phyloP scores from a whole-genome alignment of 192 early-diverging fungal genomes.

The Backusella parvicylindrica region DNA sequence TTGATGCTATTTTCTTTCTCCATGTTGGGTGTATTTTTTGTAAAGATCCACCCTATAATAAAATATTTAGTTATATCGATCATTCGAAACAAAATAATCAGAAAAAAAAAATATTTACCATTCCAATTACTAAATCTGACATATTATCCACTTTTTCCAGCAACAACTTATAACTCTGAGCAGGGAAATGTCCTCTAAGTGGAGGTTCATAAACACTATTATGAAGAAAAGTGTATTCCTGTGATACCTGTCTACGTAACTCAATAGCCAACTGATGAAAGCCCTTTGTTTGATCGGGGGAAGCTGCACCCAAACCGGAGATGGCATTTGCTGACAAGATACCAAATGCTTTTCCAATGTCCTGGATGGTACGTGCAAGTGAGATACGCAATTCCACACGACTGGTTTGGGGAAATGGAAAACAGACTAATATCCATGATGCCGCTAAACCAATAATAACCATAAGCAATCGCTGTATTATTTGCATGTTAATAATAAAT shows the following conservation, averaged over 20 bases:
- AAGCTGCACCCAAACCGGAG: not conserved
- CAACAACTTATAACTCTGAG: conserved; percentile 19
- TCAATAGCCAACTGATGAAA: conserved; percentile 25
- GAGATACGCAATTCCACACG: conserved; percentile 34
- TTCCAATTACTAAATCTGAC: conserved; percentile 24
- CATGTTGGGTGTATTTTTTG: not conserved
- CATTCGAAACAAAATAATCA: no score
- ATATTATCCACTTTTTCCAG: conserved; percentile 35
- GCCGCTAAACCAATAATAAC: conserved; percentile 30
- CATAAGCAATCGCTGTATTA: conserved; percentile 16
- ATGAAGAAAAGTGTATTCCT: conserved; percentile 27
- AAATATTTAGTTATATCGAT: not conserved
- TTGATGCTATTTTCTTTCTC: not conserved
- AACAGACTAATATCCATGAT: conserved; percentile 21
- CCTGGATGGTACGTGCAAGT: conserved; percentile 27
- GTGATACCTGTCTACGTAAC: conserved; percentile 26
- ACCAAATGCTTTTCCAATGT: conserved; percentile 29
- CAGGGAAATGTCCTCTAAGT: conserved; percentile 33
- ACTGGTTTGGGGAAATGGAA: conserved; percentile 29
- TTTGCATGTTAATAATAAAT: no score
- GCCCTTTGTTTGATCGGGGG: not conserved
- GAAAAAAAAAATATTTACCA: conserved; percentile 17
- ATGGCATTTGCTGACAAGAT: conserved; percentile 8
- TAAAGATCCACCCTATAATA: not conserved
- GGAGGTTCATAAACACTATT: conserved; percentile 37